Evolutionary conservation across 2,329 filamentous ascomycete genomes (phyloP).

Genomic region (Mycocentrospora acerina): DNA sequence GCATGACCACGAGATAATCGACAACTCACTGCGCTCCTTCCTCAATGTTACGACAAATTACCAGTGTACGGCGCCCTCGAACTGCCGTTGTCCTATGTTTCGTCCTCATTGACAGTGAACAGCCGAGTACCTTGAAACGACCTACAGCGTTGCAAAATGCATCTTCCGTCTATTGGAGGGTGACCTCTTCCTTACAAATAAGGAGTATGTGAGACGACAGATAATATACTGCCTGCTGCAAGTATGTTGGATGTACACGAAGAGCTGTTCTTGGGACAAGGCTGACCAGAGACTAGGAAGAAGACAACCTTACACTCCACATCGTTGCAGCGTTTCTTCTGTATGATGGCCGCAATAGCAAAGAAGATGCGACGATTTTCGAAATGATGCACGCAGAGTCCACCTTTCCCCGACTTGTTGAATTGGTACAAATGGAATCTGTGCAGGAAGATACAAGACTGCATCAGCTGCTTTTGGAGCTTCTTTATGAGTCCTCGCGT

Average conservation of each 20-base stretch:
- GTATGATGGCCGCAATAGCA: conserved; percentile 78
- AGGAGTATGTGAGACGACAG: conserved; percentile 86
- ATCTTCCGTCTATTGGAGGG: conserved; percentile 77
- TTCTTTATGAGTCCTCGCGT: conserved; percentile 95
- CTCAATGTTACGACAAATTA: conserved; percentile 74
- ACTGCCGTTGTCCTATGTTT: no score
- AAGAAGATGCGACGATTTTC: conserved; percentile 70
- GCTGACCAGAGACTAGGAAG: conserved; percentile 63
- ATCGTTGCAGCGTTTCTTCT: conserved; percentile 81
- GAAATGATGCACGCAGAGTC: conserved; percentile 84
- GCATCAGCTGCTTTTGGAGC: conserved; percentile 78
- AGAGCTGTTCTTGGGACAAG: not conserved
- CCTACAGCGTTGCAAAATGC: conserved; percentile 79
- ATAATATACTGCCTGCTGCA: conserved; percentile 86
- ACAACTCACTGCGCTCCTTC: conserved; percentile 83
- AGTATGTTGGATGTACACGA: conserved; percentile 42
- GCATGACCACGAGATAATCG: conserved; percentile 65
- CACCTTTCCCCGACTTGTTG: conserved; percentile 79
- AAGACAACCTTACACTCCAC: conserved; percentile 77
- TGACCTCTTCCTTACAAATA: conserved; percentile 70
- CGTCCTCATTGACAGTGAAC: conserved; percentile 24
- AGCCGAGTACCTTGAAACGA: conserved; percentile 72
- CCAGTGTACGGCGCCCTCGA: conserved; percentile 54
- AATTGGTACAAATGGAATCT: conserved; percentile 70
- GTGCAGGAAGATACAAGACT: conserved; percentile 67